Base-by-base conservation (phyloP, 2,329 filamentous ascomycete genomes). In the Sclerotinia sclerotiorum region DNA sequence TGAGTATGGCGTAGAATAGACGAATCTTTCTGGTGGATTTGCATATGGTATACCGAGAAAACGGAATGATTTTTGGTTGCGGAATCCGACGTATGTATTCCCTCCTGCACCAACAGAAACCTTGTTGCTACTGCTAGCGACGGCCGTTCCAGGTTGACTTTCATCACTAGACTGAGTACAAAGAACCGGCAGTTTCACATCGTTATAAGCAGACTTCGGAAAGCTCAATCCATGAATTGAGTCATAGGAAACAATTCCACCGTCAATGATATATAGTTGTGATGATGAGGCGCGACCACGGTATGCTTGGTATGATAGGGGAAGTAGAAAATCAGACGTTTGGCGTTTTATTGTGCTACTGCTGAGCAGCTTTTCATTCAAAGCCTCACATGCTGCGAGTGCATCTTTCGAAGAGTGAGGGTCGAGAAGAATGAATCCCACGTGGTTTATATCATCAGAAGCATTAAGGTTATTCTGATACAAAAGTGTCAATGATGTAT, bases 391-490 rank as follows among this genome's bases (percentile, higher is more conserved):
- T n/a, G 81, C 82, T 46, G 78, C 74, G 0, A 76, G 75, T 35
- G 80, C 83, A 60, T 78, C 75, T 24, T 75, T 73, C 51, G 78
- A 77, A 8, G 76, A 72, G 61, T 81, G 75, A 4, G 80, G 76
- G 67, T 84, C 83, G 54, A 85, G 76, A 10, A 85, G 75, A 55
- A 85, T 80, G 3, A 83, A 83, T 15, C 83, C 81, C 24, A 83
- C 77, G 72, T 85, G 84, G 70, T 85, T 85, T 35, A 74, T 77
- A 75, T 85, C 82, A 70, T 86, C 84, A 0, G 82, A 82, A 10
- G 77, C 79, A 72, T 86, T 86, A 32, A 85, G 77, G 52, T 85
- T 85, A 75, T 85, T 86, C 72, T 85, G 83, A 69, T 83, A 85
- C 11, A 85, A 73, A 8, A 85, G 76, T 0, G 82, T 84, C 65